Percentiles rank a stretch among this genome's conserved stretches.
phyloP scores from a whole-genome alignment of 805 yeast genomes.

The Kluyveromyces lactis region DNA sequence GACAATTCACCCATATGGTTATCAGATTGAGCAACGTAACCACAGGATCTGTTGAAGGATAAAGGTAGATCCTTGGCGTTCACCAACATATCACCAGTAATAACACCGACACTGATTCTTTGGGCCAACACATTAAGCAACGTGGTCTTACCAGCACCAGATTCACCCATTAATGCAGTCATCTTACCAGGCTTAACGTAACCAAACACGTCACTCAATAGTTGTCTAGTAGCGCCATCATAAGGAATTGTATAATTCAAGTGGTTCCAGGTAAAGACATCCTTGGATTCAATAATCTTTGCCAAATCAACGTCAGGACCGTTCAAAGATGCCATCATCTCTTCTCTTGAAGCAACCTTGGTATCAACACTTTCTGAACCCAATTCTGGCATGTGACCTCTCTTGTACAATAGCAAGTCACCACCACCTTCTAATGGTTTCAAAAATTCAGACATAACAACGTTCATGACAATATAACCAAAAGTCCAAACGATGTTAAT shows the following conservation, averaged over 20 bases:
- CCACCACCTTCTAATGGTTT: slow-evolving; percentile 33
- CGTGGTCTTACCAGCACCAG: slow-evolving; percentile 80
- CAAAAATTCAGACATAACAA: slow-evolving; percentile 31
- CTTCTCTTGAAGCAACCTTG: slow-evolving; percentile 31
- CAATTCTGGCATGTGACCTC: slow-evolving; percentile 33
- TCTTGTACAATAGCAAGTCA: slow-evolving; percentile 36
- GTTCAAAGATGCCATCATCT: slow-evolving; percentile 31
- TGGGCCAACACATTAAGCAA: slow-evolving; percentile 62
- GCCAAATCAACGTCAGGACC: slow-evolving; percentile 27
- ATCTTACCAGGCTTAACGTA: slow-evolving; percentile 75
- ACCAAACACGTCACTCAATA: slow-evolving; percentile 51
- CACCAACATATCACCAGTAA: slow-evolving; percentile 59
- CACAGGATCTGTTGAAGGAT: slow-evolving; percentile 55
- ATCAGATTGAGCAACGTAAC: slow-evolving; percentile 75
- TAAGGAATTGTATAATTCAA: slow-evolving; percentile 58
- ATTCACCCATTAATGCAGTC: slow-evolving; percentile 73
- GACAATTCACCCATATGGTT: slow-evolving; percentile 57
- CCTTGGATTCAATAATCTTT: slow-evolving; percentile 32
- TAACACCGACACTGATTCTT: slow-evolving; percentile 62
- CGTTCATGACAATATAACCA: slow-evolving; percentile 29
- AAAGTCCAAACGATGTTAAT: slow-evolving; percentile 41
- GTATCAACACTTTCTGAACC: slow-evolving; percentile 31
- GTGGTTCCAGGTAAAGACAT: slow-evolving; percentile 66
- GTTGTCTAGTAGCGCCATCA: slow-evolving; percentile 49
- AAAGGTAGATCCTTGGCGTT: slow-evolving; percentile 53